phyloP scores from a whole-genome alignment of 164 flowering plant species.

The Sedum album region DNA sequence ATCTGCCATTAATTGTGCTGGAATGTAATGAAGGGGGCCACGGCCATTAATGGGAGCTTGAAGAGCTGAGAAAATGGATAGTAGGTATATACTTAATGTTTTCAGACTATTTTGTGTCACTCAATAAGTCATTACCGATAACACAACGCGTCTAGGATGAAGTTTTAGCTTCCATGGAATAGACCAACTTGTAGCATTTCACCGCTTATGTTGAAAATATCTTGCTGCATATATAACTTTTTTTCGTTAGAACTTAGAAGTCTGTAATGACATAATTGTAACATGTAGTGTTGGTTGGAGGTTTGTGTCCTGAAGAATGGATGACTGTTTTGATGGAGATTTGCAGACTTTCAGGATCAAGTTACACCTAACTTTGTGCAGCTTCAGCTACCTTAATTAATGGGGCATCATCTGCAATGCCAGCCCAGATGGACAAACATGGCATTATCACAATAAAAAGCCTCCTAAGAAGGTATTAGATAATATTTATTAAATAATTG shows the following conservation, averaged over 20 bases:
- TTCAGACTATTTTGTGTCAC: background rate
- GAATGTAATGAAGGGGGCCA: conserved; percentile 3
- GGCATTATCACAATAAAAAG: conserved; percentile 4
- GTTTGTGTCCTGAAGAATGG: background rate
- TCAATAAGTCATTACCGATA: background rate
- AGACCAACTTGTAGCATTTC: background rate
- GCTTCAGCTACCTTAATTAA: background rate
- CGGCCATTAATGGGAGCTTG: background rate
- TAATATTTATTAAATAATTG: background rate
- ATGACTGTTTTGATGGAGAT: background rate
- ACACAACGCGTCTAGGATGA: background rate
- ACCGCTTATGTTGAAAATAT: background rate
- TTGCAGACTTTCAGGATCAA: conserved; percentile 2
- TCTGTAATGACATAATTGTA: background rate
- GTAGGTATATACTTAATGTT: background rate
- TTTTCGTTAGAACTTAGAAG: background rate
- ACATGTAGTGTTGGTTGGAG: background rate
- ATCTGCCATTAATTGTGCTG: background rate
- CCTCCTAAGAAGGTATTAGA: background rate
- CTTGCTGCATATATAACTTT: background rate
- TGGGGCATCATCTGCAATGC: conserved; percentile 3
- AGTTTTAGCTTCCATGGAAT: background rate
- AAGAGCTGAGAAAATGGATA: conserved; percentile 1
- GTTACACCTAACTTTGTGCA: conserved; percentile 7
- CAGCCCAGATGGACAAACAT: conserved; percentile 4